These are phyloP conservation scores for Hura crepitans DNA, from an alignment of 441 rosid species.

Conservation along the genomic window DNA sequence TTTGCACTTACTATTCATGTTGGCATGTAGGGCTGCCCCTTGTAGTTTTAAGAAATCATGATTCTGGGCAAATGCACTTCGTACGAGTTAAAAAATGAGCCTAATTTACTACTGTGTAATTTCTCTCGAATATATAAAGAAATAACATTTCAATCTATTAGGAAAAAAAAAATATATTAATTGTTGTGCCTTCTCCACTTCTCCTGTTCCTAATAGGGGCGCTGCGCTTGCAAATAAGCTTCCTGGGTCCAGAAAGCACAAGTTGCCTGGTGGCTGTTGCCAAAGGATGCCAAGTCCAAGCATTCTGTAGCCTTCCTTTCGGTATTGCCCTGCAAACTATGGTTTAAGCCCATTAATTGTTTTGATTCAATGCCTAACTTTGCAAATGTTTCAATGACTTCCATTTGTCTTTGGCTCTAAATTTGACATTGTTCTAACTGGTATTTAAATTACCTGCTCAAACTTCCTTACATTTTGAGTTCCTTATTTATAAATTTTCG, in stretches of 20 bases:
- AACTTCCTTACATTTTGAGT: too few relatives aligned
- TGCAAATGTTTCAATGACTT: too few relatives aligned
- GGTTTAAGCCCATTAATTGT: too few relatives aligned
- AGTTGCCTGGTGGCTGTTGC: constrained; percentile 37
- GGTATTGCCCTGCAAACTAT: constrained; percentile 19
- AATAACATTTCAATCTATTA: constrained; percentile 35
- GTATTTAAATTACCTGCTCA: too few relatives aligned
- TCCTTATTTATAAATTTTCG: too few relatives aligned
- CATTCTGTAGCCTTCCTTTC: constrained; percentile 28
- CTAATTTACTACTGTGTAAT: too few relatives aligned
- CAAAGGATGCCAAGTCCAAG: constrained; percentile 35
- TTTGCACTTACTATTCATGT: neutral
- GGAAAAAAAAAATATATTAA: constrained; percentile 33
- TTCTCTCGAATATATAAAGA: constrained; percentile 22
- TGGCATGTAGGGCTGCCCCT: too few relatives aligned
- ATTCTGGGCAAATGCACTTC: too few relatives aligned
- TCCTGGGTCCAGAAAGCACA: constrained; percentile 17
- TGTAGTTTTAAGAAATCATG: too few relatives aligned
- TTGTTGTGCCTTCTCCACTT: constrained; percentile 28
- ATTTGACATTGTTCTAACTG: constrained; percentile 29
- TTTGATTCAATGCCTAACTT: too few relatives aligned
- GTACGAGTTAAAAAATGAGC: too few relatives aligned
- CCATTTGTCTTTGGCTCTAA: constrained; percentile 42
- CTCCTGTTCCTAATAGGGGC: constrained; percentile 33
- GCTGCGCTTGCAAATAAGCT: constrained; percentile 35